Evolutionary conservation across 1,139 yeast species (phyloP).

Genomic region (Saccharomycopsis crataegensis): DNA sequence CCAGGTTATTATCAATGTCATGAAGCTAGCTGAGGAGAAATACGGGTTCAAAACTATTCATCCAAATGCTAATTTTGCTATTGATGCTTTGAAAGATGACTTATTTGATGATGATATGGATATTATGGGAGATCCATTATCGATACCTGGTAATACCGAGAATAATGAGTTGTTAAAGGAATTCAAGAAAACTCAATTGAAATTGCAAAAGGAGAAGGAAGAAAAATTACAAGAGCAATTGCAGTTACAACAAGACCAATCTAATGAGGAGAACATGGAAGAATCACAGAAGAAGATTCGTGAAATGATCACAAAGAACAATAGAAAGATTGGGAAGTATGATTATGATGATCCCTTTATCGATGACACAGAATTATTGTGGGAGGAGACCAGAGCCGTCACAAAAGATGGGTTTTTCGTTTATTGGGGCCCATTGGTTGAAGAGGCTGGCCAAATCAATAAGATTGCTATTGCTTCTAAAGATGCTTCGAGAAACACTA

Average conservation of each 20-base stretch:
- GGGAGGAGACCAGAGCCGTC: slow-evolving; percentile 91
- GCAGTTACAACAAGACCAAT: slow-evolving; percentile 25
- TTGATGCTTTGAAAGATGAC: slow-evolving; percentile 55
- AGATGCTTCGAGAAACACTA: slow-evolving; percentile 5
- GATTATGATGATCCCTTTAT: slow-evolving; percentile 93
- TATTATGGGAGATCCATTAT: slow-evolving; percentile 20
- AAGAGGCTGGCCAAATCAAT: slow-evolving; percentile 41
- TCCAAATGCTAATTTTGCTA: slow-evolving; percentile 52
- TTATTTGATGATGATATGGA: slow-evolving; percentile 38
- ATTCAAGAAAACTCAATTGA: slow-evolving; percentile 21
- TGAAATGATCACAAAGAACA: slow-evolving; percentile 44
- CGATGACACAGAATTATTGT: slow-evolving; percentile 84
- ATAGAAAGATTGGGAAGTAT: slow-evolving; percentile 77
- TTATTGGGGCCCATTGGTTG: slow-evolving; percentile 86
- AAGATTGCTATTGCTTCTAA: neutral
- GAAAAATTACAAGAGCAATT: slow-evolving; percentile 23
- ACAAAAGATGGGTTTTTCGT: slow-evolving; percentile 96
- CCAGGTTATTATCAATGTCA: slow-evolving; percentile 70
- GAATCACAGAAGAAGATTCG: slow-evolving; percentile 27
- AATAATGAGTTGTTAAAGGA: slow-evolving; percentile 18
- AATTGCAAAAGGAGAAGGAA: slow-evolving; percentile 24
- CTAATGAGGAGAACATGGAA: slow-evolving; percentile 26
- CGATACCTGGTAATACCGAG: slow-evolving; percentile 18
- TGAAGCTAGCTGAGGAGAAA: slow-evolving; percentile 75
- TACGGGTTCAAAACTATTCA: slow-evolving; percentile 75